Evolutionary conservation across 1,284 basidiomycete genomes (phyloP).

Genomic region (Tilletia setariae): DNA sequence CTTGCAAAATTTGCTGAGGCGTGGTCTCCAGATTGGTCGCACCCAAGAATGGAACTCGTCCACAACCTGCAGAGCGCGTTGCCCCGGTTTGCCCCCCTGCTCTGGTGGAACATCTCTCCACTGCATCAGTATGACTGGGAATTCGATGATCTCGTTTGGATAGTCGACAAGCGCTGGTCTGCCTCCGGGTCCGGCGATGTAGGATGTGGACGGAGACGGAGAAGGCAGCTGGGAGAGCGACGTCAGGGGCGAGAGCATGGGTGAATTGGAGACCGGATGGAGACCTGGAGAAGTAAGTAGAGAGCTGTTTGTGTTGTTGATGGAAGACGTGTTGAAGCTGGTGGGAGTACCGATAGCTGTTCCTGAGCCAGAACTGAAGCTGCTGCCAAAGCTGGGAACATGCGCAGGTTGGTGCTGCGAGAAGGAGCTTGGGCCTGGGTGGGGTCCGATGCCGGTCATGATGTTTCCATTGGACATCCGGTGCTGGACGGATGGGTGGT

Average conservation of each 20-base stretch:
- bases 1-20: conserved; percentile 77
- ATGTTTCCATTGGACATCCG: background rate
- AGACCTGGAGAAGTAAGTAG: background rate
- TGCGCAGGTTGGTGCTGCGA: background rate
- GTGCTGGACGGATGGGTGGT: background rate
- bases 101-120: conserved; percentile 60
- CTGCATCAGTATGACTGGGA: conserved; percentile 77
- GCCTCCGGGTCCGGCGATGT: background rate
- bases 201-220: background rate
- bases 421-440: background rate
- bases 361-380: conserved; percentile 15
- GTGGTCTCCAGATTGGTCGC: conserved; percentile 78
- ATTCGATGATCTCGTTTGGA: conserved; percentile 83
- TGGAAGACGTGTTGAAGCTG: too few relatives aligned
- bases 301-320: background rate
- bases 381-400: background rate
- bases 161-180: conserved; percentile 59
- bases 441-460: background rate
- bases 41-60: conserved; percentile 85
- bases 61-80: conserved; percentile 62
- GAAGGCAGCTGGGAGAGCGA: background rate
- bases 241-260: conserved; percentile 8
- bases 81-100: conserved; percentile 22
- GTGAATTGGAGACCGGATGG: background rate
- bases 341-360: conserved; percentile 17